phyloP scores from a whole-genome alignment of 768 basidiomycete genomes.

The Hypsizygus marmoreus region DNA sequence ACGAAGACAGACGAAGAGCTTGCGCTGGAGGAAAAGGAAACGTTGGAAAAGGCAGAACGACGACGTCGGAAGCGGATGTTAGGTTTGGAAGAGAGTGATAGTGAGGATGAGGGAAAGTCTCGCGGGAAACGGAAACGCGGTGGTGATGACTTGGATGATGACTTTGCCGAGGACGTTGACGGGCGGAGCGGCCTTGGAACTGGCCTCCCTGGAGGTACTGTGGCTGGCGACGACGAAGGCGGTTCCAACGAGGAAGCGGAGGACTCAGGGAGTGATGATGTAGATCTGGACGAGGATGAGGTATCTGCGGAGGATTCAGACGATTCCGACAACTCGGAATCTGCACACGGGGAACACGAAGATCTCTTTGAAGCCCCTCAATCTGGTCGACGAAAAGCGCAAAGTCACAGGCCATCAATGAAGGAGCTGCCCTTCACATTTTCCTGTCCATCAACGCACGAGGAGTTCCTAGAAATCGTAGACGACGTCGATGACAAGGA shows the following conservation, averaged over 20 bases:
- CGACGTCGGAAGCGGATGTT: slow-evolving; percentile 80
- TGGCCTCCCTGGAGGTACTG: slow-evolving; percentile 36
- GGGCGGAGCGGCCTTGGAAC: slow-evolving; percentile 43
- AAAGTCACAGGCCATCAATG: slow-evolving; percentile 30
- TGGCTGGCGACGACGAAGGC: slow-evolving; percentile 33
- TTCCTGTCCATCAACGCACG: slow-evolving; percentile 82
- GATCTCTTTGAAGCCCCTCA: slow-evolving; percentile 37
- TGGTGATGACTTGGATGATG: slow-evolving; percentile 92
- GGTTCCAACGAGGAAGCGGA: slow-evolving; percentile 41
- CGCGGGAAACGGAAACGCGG: slow-evolving; percentile 58
- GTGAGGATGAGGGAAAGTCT: slow-evolving; percentile 54
- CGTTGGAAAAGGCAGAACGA: slow-evolving; percentile 83
- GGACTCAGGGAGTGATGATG: slow-evolving; percentile 36
- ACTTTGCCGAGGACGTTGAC: slow-evolving; percentile 56
- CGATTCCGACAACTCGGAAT: slow-evolving; percentile 37
- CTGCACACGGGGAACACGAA: slow-evolving; percentile 46
- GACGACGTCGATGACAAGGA: slow-evolving; percentile 71
- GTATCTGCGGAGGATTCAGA: slow-evolving; percentile 33
- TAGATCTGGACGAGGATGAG: slow-evolving; percentile 40
- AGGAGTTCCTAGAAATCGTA: slow-evolving; percentile 86
- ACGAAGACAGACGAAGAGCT: slow-evolving; percentile 97
- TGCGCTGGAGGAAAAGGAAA: slow-evolving; percentile 84
- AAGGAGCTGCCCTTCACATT: slow-evolving; percentile 92
- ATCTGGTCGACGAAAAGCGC: slow-evolving; percentile 30
- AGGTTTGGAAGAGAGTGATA: slow-evolving; percentile 71